Evolutionary conservation across 163 green algal species (phyloP).

Genomic region (Scenedesmus sp.): DNA sequence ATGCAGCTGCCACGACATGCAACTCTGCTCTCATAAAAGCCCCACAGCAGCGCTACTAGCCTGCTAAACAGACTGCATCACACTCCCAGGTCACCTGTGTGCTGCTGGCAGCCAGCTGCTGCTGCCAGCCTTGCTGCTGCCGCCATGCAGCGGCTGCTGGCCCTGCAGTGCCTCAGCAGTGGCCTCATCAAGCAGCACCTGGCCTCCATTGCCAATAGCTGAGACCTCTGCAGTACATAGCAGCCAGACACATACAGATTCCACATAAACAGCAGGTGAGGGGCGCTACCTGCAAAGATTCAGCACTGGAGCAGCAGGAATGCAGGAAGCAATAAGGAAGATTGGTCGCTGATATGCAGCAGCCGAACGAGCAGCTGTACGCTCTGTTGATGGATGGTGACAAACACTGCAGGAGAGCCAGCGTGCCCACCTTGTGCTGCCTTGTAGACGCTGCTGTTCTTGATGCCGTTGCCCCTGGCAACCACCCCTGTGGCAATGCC

Average conservation of each 20-base stretch:
- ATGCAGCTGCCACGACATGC: too few species aligned
- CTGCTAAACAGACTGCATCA: too few species aligned
- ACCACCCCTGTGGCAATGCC: constrained; percentile 62
- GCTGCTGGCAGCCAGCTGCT: not conserved
- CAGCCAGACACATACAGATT: not conserved
- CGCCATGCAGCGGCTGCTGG: not conserved
- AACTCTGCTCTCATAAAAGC: too few species aligned
- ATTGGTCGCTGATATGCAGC: too few species aligned
- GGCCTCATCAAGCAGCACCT: constrained; percentile 63
- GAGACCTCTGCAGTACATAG: constrained; percentile 53
- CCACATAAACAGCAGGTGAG: too few species aligned
- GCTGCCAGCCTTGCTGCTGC: not conserved
- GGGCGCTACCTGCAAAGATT: too few species aligned
- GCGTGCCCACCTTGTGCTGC: constrained; percentile 56
- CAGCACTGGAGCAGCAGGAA: too few species aligned
- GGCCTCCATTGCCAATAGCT: constrained; percentile 61
- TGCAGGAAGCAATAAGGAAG: too few species aligned
- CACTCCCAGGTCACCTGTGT: too few species aligned
- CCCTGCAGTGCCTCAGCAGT: constrained; percentile 63
- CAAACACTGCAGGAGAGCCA: not conserved
- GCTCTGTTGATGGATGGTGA: not conserved
- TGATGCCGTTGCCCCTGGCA: constrained; percentile 27
- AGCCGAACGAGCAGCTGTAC: too few species aligned
- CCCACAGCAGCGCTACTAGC: too few species aligned
- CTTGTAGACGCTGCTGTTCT: constrained; percentile 51